Evolutionary conservation across 805 yeast species (phyloP), one percentile per base, ranked within the genome.

Genomic region (Saccharomyces jurei): DNA sequence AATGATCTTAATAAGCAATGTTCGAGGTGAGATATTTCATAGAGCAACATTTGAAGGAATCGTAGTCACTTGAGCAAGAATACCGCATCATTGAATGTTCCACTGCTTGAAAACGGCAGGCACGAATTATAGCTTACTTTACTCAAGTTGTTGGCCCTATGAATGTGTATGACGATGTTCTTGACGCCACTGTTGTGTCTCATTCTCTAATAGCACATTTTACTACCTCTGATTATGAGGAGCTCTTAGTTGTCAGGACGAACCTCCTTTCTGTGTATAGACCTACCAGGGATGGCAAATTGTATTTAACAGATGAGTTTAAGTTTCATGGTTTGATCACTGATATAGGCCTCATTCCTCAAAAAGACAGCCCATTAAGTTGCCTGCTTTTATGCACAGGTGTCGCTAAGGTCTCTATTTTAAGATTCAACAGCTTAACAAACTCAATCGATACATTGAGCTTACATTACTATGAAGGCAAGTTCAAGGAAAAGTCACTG

Each of bases 391-490:
- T 92, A 3, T 72, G 87, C 13, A 86, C 95, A 10, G 80, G 82
- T 56, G 74, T 73, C 51, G 96, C 97, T 30, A 92, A 92, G 66
- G 63, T 90, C 44, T 87, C 95, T 0, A 70, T 91, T 17, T 70
- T 92, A 29, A 77, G 77, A 53, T 94, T 96, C 88, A 85, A 89
- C 62, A 67, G 70, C 3, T 68, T 63, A 3, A 65, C 62, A n/a
- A 75, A 81, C 58, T 62, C 78, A 1, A 74, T 92, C n/a, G 74
- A 78, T 27, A 88, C 97, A 0, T 77, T 82, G 0, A 87, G 96
- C 51, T 73, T 94, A 51, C 99, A 94, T 71, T 89, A 80, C 66
- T 94, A 91, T 68, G 97, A 92, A 62, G 80, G 81, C 48, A 81
- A 81, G 27, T 74, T 89, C 51, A 78, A 77, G 46, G 74, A 77